These are phyloP conservation scores for Cercospora berteroae DNA, from an alignment of 2,329 filamentous ascomycete species.

Conservation along the genomic window DNA sequence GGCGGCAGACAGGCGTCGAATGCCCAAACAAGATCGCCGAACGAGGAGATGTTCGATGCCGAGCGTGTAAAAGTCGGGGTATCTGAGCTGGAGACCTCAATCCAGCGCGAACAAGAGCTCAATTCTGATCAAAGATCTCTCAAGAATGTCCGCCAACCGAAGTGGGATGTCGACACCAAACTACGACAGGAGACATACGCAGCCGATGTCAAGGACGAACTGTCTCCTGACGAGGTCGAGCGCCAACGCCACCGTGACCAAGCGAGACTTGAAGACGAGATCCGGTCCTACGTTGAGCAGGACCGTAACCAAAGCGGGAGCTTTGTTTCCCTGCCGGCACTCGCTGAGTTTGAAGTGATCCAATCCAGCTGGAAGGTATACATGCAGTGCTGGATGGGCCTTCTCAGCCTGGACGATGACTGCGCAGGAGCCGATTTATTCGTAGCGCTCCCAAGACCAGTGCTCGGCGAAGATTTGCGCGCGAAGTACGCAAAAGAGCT, in stretches of 20 bases:
- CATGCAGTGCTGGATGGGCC: slow-evolving; percentile 4
- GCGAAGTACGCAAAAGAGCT: background rate
- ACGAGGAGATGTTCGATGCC: background rate
- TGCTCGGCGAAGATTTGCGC: background rate
- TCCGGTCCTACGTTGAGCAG: background rate
- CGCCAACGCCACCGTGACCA: background rate
- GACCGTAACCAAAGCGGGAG: background rate
- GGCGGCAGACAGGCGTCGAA: background rate
- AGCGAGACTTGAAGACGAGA: slow-evolving; percentile 3
- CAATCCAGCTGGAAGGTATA: slow-evolving; percentile 10
- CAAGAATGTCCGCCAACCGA: background rate
- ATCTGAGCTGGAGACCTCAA: background rate
- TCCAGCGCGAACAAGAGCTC: background rate
- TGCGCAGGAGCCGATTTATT: background rate
- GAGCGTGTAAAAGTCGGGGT: background rate
- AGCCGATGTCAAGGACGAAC: background rate
- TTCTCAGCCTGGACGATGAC: background rate
- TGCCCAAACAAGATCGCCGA: background rate
- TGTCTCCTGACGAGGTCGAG: background rate
- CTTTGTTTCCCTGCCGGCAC: background rate
- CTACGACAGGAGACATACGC: background rate
- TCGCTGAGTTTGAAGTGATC: background rate
- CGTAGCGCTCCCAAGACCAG: background rate
- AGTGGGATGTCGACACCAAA: background rate
- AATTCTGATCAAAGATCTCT: background rate